These are phyloP conservation scores for Mariannaea elegans DNA, from an alignment of 2,329 filamentous ascomycete species.

Conservation along the genomic window DNA sequence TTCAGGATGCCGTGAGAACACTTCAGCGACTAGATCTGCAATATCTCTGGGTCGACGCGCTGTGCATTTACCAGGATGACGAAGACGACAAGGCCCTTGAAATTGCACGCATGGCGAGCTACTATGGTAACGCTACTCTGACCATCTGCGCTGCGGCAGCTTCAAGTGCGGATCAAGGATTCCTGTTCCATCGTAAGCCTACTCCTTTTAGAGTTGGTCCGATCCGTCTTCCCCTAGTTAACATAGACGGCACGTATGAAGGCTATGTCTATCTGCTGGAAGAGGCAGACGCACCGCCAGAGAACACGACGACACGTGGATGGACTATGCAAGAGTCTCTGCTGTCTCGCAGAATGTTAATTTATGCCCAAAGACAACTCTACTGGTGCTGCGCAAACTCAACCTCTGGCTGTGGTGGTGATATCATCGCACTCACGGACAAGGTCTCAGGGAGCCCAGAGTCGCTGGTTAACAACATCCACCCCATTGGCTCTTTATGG, in stretches of 20 bases:
- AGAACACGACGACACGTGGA: constrained; percentile 7
- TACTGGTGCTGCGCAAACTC: constrained; percentile 13
- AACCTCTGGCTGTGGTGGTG: constrained; percentile 5
- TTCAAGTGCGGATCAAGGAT: neutral
- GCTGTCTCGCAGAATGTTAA: constrained; percentile 16
- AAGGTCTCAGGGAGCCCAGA: neutral
- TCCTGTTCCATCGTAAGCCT: neutral
- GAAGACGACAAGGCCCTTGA: constrained; percentile 14
- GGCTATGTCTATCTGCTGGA: neutral
- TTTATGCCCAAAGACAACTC: neutral
- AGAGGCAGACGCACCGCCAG: neutral
- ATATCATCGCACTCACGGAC: neutral
- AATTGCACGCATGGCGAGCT: constrained; percentile 25
- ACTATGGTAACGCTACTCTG: constrained; percentile 7
- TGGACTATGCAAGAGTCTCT: constrained; percentile 23
- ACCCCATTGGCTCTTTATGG: neutral
- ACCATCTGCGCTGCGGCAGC: constrained; percentile 10
- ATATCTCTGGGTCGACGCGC: constrained; percentile 33
- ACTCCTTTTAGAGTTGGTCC: neutral
- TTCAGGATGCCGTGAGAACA: constrained; percentile 2
- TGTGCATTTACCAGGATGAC: constrained; percentile 31
- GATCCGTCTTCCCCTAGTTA: neutral
- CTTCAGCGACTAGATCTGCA: neutral
- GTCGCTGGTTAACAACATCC: neutral
- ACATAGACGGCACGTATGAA: neutral